Conservation (phyloP, 202 grass and related monocot species). For the Saccharum hybrid region DNA sequence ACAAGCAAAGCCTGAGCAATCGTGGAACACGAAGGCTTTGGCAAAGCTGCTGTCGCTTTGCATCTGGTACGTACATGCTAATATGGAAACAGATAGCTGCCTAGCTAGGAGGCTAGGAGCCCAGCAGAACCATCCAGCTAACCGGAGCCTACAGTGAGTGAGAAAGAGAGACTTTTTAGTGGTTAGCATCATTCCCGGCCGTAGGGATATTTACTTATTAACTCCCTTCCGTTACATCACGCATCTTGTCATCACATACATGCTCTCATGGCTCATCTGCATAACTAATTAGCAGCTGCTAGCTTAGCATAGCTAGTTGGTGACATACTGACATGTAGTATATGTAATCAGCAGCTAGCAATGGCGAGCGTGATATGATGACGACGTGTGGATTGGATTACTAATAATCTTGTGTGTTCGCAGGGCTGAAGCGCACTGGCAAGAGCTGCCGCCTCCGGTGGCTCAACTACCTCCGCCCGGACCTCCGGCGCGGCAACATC, state of each 20-base stretch:
- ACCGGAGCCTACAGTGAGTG: slow-evolving; percentile 27
- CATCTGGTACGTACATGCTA: slow-evolving; percentile 39
- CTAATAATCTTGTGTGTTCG: slow-evolving; percentile 12
- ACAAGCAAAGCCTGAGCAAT: background rate
- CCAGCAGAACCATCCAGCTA: slow-evolving; percentile 40
- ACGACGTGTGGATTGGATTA: background rate
- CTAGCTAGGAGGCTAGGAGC: background rate
- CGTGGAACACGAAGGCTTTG: slow-evolving; percentile 12
- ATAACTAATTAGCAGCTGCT: background rate
- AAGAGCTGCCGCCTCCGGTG: slow-evolving; percentile 97
- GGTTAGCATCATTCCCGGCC: slow-evolving; percentile 49
- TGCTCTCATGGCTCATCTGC: background rate
- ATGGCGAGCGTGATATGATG: slow-evolving; percentile 33
- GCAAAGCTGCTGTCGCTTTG: slow-evolving; percentile 48
- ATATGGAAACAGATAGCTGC: slow-evolving; percentile 52
- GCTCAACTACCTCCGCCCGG: slow-evolving; percentile 94
- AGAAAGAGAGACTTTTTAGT: slow-evolving; percentile 44
- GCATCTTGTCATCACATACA: slow-evolving; percentile 25
- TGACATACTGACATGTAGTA: no score
- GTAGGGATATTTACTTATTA: slow-evolving; percentile 34
- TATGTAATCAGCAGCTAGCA: background rate
- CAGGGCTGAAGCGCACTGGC: slow-evolving; percentile 88
- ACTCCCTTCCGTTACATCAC: slow-evolving; percentile 45
- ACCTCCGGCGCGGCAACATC: slow-evolving; percentile 94
- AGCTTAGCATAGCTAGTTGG: no score